These are phyloP conservation scores for Orobanche coerulescens DNA, from an alignment of 257 asterid species.

Conservation along the genomic window DNA sequence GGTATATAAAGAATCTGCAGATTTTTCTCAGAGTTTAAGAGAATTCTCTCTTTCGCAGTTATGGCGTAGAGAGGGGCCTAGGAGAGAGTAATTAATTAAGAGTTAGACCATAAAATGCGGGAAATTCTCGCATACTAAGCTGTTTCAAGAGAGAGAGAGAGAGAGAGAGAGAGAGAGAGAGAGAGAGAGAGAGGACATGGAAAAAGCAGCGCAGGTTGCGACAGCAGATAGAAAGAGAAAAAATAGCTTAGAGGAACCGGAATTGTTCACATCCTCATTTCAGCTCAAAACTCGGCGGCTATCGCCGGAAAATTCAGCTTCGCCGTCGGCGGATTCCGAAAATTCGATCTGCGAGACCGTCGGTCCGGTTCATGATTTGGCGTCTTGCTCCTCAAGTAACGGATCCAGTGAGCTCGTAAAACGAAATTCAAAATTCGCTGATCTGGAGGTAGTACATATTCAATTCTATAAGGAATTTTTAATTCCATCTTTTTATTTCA, in stretches of 20 bases:
- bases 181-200: constrained; percentile 22
- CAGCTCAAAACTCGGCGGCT: constrained; percentile 38
- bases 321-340: constrained; percentile 25
- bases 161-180: neutral
- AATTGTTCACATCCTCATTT: constrained; percentile 21
- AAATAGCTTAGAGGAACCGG: constrained; percentile 24
- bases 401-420: constrained; percentile 32
- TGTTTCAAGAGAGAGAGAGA: neutral
- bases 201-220: constrained; percentile 18
- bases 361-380: constrained; percentile 26
- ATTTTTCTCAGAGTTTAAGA: neutral
- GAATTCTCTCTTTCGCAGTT: no score
- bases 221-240: constrained; percentile 42
- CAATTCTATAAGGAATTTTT: neutral
- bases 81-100: neutral
- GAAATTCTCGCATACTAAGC: constrained; percentile 17
- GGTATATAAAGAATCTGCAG: constrained; percentile 13
- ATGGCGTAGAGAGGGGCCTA: constrained; percentile 14
- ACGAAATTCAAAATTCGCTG: constrained; percentile 31
- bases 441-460: constrained; percentile 50
- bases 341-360: constrained; percentile 27
- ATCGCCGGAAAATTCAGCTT: constrained; percentile 23
- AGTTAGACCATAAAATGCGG: neutral
- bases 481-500: constrained; percentile 1
- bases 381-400: constrained; percentile 42